phyloP scores from a whole-genome alignment of 106 monocot species.

The Allium cepa region DNA sequence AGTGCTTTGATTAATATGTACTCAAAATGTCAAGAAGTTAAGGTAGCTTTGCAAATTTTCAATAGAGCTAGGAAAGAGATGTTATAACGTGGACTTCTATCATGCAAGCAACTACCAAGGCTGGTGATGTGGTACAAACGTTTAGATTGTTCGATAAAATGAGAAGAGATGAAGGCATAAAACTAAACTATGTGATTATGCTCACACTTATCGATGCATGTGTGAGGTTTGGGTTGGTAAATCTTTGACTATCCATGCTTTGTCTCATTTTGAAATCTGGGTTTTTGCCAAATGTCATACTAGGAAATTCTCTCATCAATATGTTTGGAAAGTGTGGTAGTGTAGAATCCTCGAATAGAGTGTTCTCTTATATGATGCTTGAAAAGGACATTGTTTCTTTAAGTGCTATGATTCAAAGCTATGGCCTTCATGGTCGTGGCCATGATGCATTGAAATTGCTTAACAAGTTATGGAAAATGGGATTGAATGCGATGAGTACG shows the following conservation, averaged over 20 bases:
- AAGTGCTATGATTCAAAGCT: conserved; percentile 42
- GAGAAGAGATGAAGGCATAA: conserved; percentile 8
- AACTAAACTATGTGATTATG: conserved; percentile 27
- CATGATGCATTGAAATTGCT: conserved; percentile 23
- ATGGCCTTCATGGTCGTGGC: conserved; percentile 42
- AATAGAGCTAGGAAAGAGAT: conserved; percentile 17
- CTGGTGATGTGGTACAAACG: conserved; percentile 10
- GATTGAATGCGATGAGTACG: conserved; percentile 22
- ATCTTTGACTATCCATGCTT: conserved; percentile 27
- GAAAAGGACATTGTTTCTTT: conserved; percentile 29
- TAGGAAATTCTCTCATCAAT: conserved; percentile 50
- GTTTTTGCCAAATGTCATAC: conserved; percentile 13
- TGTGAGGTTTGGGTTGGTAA: conserved; percentile 4
- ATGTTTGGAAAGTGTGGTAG: conserved; percentile 66
- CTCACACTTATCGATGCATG: conserved; percentile 22
- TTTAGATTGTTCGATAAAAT: conserved; percentile 21
- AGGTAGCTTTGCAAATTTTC: conserved; percentile 10
- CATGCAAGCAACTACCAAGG: conserved; percentile 10
- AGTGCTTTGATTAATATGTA: conserved; percentile 30
- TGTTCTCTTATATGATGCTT: conserved; percentile 30
- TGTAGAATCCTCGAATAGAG: conserved; percentile 22
- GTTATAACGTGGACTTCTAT: conserved; percentile 30
- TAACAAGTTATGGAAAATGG: conserved; percentile 29
- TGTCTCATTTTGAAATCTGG: conserved; percentile 13
- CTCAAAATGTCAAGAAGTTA: conserved; percentile 11